Evolutionary conservation across 306 rosid species (phyloP).

Genomic region (Potentilla sterilis): DNA sequence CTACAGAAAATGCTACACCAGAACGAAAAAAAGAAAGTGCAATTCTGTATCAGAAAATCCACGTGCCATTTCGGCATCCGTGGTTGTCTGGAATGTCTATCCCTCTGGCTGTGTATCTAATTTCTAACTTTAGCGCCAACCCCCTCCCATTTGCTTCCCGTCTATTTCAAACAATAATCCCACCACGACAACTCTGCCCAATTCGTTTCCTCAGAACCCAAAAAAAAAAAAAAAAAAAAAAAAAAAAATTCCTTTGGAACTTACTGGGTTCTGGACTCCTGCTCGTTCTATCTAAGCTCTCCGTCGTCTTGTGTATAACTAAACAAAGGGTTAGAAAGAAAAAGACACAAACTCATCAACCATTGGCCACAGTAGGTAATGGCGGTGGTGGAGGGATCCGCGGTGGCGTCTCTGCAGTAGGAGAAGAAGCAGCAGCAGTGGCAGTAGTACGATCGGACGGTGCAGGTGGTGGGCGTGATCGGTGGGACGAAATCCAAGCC

Average conservation of each 20-base stretch:
- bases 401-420: neutral
- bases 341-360: neutral
- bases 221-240: too few relatives aligned
- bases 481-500: slow-evolving; percentile 47
- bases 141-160: too few relatives aligned
- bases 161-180: neutral
- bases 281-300: neutral
- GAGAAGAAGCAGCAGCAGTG: neutral
- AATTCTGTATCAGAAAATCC: neutral
- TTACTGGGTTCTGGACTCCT: neutral
- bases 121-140: neutral
- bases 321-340: neutral
- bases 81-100: slow-evolving; percentile 16
- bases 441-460: slow-evolving; percentile 20
- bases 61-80: slow-evolving; percentile 13
- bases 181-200: neutral
- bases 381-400: neutral
- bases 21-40: neutral
- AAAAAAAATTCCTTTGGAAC: neutral
- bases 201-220: neutral
- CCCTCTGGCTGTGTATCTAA: slow-evolving; percentile 6
- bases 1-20: neutral
- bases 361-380: neutral
- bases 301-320: neutral
- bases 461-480: slow-evolving; percentile 28